Evolutionary conservation across 441 rosid genomes (phyloP).

Genomic region (Gossypium armourianum): DNA sequence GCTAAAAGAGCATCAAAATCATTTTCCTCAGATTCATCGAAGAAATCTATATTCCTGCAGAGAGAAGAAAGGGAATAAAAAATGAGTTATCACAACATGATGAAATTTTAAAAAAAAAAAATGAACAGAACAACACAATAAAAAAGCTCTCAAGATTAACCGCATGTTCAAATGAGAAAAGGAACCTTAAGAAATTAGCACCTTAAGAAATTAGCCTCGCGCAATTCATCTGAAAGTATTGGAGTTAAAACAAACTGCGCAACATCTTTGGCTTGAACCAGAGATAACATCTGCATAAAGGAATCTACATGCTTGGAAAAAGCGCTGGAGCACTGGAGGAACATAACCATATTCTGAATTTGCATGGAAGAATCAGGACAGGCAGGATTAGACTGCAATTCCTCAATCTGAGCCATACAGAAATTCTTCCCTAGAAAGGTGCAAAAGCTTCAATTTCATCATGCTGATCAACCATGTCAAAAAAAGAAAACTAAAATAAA

Average conservation of each 20-base stretch:
- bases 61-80: slow-evolving; percentile 11
- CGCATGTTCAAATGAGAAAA: background rate
- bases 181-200: slow-evolving; percentile 11
- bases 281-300: slow-evolving; percentile 58
- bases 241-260: slow-evolving; percentile 51
- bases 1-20: slow-evolving; percentile 74
- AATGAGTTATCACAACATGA: background rate
- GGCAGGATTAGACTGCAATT: slow-evolving; percentile 42
- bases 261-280: slow-evolving; percentile 49
- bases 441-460: slow-evolving; percentile 6
- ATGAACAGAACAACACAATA: background rate
- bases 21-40: slow-evolving; percentile 37
- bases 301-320: slow-evolving; percentile 59
- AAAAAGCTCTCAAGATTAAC: background rate
- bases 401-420: slow-evolving; percentile 55
- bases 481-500: background rate
- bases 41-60: slow-evolving; percentile 42
- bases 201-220: slow-evolving; percentile 52
- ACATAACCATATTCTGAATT: slow-evolving; percentile 59
- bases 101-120: background rate
- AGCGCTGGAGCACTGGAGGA: slow-evolving; percentile 62
- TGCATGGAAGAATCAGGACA: slow-evolving; percentile 46
- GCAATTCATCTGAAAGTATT: slow-evolving; percentile 50
- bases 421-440: slow-evolving; percentile 54
- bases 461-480: background rate